Evolutionary conservation across 2,329 filamentous ascomycete genomes (phyloP), one percentile per base, ranked within the genome.

Genomic region (Arthrobotrys pseudoclavata): DNA sequence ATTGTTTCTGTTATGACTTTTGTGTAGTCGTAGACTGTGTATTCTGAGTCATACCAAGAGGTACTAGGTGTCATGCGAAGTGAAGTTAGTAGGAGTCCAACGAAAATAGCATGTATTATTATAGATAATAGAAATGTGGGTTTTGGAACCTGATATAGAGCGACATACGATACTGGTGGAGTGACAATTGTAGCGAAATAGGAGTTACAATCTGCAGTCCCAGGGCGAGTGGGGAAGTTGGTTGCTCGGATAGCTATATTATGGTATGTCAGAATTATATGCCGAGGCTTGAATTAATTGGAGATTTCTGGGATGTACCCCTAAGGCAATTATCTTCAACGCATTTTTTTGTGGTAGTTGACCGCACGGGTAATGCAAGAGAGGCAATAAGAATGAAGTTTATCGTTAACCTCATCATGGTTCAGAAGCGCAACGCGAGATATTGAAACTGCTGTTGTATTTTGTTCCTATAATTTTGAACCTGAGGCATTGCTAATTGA

Each of bases 131-230:
- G 12, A 34, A 34, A 34, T 9, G 4, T 15, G 47, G 20, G 47
- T 0, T 26, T 29, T 40, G 12, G 9, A 15, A 1, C 15, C 15
- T n/a, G n/a, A 40, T 40, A 4, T 3, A 15, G 37, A 15, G 26
- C 4, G 3, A 42, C 55, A n/a, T 60, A 60, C 55, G 55, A 60
- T 42, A 60, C 20, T 7, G 55, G 18, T 13, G 64, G 64, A 26
- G 66, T 76, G 12, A 66, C 37, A 26, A 53, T 69, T 13, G 71
- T 62, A 20, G 47, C 48, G 20, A 76, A 69, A 22, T 69, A 76
- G 0, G 71, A 76, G 18, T 6, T 60, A 34, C 71, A 69, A 26
- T 76, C 71, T 7, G 64, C 64, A 1, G 47, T 50, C 2, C 64
- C 71, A 9, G 42, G 20, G 10, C 69, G 24, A n/a, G 57, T 69